Evolutionary conservation across 2,329 filamentous ascomycete genomes (phyloP).

Genomic region (Didymellaceae sp.): DNA sequence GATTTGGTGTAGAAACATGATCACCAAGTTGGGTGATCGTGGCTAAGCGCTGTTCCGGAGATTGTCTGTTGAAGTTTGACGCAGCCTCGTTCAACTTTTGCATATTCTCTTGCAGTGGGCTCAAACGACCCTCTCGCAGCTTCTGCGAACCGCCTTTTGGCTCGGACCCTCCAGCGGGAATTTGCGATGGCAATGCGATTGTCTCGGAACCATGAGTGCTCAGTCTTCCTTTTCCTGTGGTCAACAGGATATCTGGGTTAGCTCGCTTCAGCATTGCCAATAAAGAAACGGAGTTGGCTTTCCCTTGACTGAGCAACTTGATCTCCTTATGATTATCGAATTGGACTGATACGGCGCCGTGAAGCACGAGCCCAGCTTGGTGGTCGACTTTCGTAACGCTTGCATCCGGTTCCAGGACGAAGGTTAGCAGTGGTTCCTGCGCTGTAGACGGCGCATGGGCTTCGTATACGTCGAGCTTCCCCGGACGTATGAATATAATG

Average conservation of each 20-base stretch:
- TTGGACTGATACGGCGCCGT: background rate
- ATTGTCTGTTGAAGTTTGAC: constrained; percentile 1
- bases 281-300: constrained; percentile 6
- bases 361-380: constrained; percentile 11
- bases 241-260: background rate
- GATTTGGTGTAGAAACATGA: background rate
- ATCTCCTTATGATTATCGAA: constrained; percentile 5
- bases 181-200: no score
- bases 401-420: constrained; percentile 12
- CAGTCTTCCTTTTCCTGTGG: background rate
- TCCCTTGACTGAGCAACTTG: constrained; percentile 11
- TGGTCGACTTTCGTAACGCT: constrained; percentile 3
- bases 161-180: no score
- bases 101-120: constrained; percentile 17
- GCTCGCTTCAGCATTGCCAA: constrained; percentile 11
- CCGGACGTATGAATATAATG: constrained; percentile 22
- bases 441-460: constrained; percentile 10
- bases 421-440: constrained; percentile 20
- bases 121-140: constrained; percentile 2
- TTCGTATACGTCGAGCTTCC: constrained; percentile 24
- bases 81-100: constrained; percentile 16
- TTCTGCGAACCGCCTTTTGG: background rate
- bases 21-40: background rate
- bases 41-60: constrained; percentile 1
- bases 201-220: no score